These are phyloP conservation scores for Ocimum tenuiflorum DNA, from an alignment of 257 asterid species.

Conservation along the genomic window DNA sequence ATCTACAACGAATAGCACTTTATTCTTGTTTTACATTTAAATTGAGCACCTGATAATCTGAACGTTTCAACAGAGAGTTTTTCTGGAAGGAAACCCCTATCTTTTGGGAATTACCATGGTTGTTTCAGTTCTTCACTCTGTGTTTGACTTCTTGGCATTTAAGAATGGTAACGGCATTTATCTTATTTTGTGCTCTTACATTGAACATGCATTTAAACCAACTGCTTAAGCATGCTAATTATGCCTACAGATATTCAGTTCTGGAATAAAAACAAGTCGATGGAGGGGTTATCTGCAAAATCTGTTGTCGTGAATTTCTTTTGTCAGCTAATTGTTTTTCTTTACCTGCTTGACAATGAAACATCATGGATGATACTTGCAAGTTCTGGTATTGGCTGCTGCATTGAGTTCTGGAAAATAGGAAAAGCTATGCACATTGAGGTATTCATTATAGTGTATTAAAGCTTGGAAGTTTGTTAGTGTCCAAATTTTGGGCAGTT, in stretches of 20 bases:
- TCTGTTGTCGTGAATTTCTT: conserved; percentile 86
- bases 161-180: conserved; percentile 62
- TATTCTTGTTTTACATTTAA: background rate
- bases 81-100: conserved; percentile 93
- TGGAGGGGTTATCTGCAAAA: conserved; percentile 97
- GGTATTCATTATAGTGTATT: conserved; percentile 33
- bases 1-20: background rate
- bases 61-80: conserved; percentile 67
- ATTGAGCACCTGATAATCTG: conserved; percentile 24
- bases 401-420: conserved; percentile 99
- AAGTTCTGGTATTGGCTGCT: conserved; percentile 96
- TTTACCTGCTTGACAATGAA: conserved; percentile 91
- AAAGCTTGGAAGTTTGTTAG: background rate
- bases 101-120: conserved; percentile 83
- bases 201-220: conserved; percentile 11
- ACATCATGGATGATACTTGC: conserved; percentile 99
- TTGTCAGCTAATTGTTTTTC: conserved; percentile 85
- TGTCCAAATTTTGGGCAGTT: conserved; percentile 6
- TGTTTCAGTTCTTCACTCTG: conserved; percentile 79
- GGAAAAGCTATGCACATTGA: conserved; percentile 99
- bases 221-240: background rate
- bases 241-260: conserved; percentile 79
- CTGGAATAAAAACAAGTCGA: conserved; percentile 98
- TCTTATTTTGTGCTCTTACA: background rate
- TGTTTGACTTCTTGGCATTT: conserved; percentile 92